Percentiles rank a stretch among this genome's conserved stretches.
These are phyloP conservation scores for Alternaria viburni DNA, from an alignment of 2,329 filamentous ascomycete genomes.

Conservation along the genomic window DNA sequence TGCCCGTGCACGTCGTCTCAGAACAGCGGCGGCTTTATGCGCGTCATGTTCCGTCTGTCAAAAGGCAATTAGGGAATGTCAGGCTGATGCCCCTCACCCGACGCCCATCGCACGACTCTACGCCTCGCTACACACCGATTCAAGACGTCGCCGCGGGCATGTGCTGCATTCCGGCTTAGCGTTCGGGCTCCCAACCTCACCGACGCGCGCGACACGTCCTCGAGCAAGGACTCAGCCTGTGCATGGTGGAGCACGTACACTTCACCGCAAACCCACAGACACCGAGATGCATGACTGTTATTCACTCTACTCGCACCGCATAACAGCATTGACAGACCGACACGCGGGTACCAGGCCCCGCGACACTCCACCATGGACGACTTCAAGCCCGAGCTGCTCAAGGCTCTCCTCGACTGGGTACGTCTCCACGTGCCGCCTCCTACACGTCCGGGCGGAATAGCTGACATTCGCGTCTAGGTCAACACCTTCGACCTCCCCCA, in stretches of 20 bases:
- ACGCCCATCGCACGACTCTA: neutral
- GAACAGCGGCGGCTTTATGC: conserved; percentile 24
- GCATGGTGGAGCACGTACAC: conserved; percentile 14
- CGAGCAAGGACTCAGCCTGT: conserved; percentile 14
- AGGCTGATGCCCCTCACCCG: neutral
- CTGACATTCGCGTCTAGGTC: conserved; percentile 41
- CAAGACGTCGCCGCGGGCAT: conserved; percentile 11
- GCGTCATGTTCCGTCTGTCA: conserved; percentile 14
- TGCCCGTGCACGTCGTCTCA: conserved; percentile 36
- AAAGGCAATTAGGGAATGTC: neutral
- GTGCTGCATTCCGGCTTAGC: conserved; percentile 25
- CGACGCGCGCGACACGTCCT: conserved; percentile 18
- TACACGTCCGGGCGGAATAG: neutral
- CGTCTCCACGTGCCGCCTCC: neutral
- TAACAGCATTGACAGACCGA: conserved; percentile 17
- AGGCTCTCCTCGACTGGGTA: conserved; percentile 50
- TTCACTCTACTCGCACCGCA: conserved; percentile 16
- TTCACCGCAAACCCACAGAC: conserved; percentile 11
- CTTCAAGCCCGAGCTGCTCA: conserved; percentile 49
- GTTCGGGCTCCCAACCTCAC: conserved; percentile 32
- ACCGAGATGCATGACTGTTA: conserved; percentile 41
- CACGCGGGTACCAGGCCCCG: conserved; percentile 27
- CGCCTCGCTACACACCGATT: neutral
- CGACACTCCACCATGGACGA: conserved; percentile 41
- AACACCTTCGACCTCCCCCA: conserved; percentile 52